Base-by-base conservation (phyloP, 345 rosid genomes). In the Dovyalis caffra region DNA sequence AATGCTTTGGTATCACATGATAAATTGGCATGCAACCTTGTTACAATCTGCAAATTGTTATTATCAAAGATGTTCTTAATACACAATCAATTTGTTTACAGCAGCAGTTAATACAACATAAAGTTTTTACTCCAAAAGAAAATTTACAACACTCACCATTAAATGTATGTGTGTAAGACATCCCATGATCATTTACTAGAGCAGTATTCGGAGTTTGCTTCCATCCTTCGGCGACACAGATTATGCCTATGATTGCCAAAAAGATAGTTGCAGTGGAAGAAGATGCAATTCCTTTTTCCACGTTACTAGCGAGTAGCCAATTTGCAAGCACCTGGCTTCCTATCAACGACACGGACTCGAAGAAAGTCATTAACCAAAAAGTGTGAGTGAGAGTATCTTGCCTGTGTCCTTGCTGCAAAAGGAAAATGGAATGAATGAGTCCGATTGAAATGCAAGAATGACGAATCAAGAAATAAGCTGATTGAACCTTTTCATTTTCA, bases 281-380 rank as follows among this genome's bases (percentile, higher is more conserved):
- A 77, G 88, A 78, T 56, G 79, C 77, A 23, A 88, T 61, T 74
- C 89, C 87, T 35, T 82, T 80, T 76, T 82, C 78, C 72, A 83
- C 77, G 77, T 82, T 65, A 51, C 65, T 72, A 75, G 73, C 90
- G 37, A 83, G 83, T 72, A 89, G 67, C 97, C 91, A 90, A 83
- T 93, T 95, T 9, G 87, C 80, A 58, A 93, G 88, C 72, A 86
- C 86, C 84, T 93, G 98, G 82, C 92, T 86, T 81, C 91, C 92
- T 67, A 91, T 82, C 35, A 88, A 86, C 62, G 92, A 81, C 47
- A 83, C 93, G 18, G 97, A 89, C 85, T 93, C 98, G 10, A 91
- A 82, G 71, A 91, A 89, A 58, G 87, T 89, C 98, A 95, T 93
- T 66, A 91, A 78, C 99, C 98, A 91, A 74, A 93, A 95, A n/a